Evolutionary conservation across 2,329 filamentous ascomycete species (phyloP), one percentile per base, ranked within the genome.

Genomic region (Lachnellula suecica): DNA sequence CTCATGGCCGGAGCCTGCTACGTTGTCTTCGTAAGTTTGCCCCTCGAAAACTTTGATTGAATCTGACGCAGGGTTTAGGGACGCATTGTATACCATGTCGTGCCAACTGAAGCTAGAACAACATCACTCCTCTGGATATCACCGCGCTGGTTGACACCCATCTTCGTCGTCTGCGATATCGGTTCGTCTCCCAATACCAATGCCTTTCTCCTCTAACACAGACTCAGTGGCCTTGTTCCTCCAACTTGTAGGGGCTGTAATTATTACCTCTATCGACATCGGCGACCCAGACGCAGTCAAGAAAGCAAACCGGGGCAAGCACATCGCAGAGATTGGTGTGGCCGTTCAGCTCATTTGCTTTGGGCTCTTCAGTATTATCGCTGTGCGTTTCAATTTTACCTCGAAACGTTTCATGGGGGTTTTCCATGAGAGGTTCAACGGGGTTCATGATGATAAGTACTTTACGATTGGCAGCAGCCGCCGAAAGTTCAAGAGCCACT

Each of bases 361-460:
- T 52, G 74, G 75, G 1, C 63, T 78, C 2, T 78, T 79, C 50
- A 69, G 68, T 4, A 50, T 79, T 23, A 64, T 76, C 5, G 74
- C 75, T 1, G 63, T 70, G 3, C 71, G 75, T 6, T 79, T 78
- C 58, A 73, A 77, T 56, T 75, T 76, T 48, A 73, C 70, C 4
- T 74, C 72, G 1, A 70, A 67, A 50, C 62, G 61, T 22, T 75
- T 74, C 57, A 58, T 58, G 4, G 55, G 59, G 6, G 54, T 56
- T 10, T 61, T 70, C 8, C 55, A 64, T 17, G 56, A 69, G 51
- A 61, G 67, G 22, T 59, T 68, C 31, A 45, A 6, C 11, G 31
- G 19, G 4, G 25, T 31, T 1, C 46, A 51, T 17, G 43, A 37
- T 22, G 56, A 54, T 54, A 64, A 60, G 50, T 63, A 63, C 27